Evolutionary conservation across 352 stramenopile species (phyloP), one percentile per base, ranked within the genome.

Genomic region (Globisporangium solare): DNA sequence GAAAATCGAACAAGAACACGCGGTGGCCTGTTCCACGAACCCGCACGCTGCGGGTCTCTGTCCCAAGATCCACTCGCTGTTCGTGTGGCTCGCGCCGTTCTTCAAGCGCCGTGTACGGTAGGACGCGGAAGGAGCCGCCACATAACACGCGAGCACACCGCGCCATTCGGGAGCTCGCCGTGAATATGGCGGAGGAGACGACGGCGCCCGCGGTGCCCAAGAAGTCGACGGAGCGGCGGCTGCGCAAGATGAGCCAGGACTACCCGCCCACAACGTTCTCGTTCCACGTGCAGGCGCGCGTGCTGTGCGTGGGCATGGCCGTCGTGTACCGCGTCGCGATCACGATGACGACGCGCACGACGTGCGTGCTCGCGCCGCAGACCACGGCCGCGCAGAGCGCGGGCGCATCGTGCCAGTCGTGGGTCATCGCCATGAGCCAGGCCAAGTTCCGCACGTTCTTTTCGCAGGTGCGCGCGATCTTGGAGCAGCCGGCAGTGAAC

Each of bases 191-290:
- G 21, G 21, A 24, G 15, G n/a, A n/a, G 20, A 39, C 46, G 20
- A 6, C 21, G 20, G 17, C 20, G 37, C 37, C 37, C 2, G 37
- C 10, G 10, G 37, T 42, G 11, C 37, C 37, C 10, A 42, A 42
- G 37, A 42, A 42, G 2, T 51, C 74, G 39, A 64, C 74, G 10
- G 47, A 81, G 52, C 72, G 76, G 12, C 70, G 76, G 24, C 62
- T 87, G 50, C 76, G 73, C 49, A 84, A 83, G 54, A 82, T 87
- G 68, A 80, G 68, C n/a, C 63, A 80, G 22, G 68, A 87, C 35
- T 78, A 79, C 56, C 64, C 74, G 49, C 74, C 76, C 0, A 68
- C 70, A 2, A 68, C 56, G 50, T 87, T 76, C 47, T 60, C 60
- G 32, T 83, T 85, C 56, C n/a, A 52, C 14, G 74, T 71, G 40